Conservation (phyloP, 78 protist genomes). For the Planoprotostelium fungivorum region DNA sequence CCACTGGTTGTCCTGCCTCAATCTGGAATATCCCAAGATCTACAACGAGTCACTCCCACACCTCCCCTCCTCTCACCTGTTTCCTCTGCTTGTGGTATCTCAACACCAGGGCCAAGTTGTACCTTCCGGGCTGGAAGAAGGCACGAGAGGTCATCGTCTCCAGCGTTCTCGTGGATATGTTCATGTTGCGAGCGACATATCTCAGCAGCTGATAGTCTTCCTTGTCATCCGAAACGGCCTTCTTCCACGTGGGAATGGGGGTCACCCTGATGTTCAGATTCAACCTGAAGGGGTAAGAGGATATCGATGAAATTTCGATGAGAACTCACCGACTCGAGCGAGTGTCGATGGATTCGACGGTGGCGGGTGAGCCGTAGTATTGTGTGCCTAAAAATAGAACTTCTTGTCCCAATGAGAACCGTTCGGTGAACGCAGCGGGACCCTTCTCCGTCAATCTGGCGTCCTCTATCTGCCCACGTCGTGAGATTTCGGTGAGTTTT, state of each 20-base stretch:
- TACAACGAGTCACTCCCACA: neutral
- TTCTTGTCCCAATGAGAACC: neutral
- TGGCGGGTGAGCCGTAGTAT: neutral
- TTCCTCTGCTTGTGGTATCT: neutral
- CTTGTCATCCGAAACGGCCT: too few species aligned
- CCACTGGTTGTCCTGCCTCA: neutral
- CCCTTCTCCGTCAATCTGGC: neutral
- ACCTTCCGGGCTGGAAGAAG: neutral
- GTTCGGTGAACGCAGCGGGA: neutral
- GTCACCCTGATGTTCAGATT: too few species aligned
- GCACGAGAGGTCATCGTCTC: neutral
- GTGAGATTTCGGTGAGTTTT: too few species aligned
- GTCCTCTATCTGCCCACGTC: neutral
- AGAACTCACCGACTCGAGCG: too few species aligned
- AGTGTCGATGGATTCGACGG: neutral
- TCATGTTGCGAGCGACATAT: neutral
- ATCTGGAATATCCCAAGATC: neutral
- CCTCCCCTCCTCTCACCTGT: neutral
- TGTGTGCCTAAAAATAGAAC: neutral
- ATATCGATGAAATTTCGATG: too few species aligned
- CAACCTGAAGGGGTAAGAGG: too few species aligned
- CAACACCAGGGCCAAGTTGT: neutral
- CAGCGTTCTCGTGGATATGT: neutral
- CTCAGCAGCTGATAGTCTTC: too few species aligned
- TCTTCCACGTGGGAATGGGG: too few species aligned